Evolutionary conservation across 2,329 filamentous ascomycete species (phyloP).

Genomic region (Ophiostoma himal-ulmi): DNA sequence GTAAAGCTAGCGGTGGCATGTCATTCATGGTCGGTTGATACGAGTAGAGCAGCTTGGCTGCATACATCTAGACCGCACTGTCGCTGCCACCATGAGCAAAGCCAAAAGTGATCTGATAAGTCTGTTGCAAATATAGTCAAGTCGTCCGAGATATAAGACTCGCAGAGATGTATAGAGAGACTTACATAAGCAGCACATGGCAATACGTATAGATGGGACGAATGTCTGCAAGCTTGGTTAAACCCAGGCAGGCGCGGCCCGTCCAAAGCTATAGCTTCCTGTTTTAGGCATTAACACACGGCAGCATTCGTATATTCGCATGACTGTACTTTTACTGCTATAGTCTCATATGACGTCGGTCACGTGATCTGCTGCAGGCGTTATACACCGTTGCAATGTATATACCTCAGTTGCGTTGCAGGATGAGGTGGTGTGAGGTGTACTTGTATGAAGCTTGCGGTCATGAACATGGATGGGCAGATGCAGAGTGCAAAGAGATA

Average conservation of each 20-base stretch:
- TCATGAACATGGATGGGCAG: background rate
- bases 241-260: background rate
- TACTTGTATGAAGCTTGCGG: background rate
- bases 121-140: background rate
- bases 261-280: background rate
- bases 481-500: background rate
- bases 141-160: background rate
- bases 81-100: too few relatives aligned
- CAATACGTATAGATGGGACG: background rate
- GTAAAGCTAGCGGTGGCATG: background rate
- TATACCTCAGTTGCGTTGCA: constrained; percentile 6
- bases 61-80: too few relatives aligned
- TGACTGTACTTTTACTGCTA: background rate
- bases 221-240: background rate
- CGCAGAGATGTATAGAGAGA: too few relatives aligned
- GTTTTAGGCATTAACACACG: constrained; percentile 1
- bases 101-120: too few relatives aligned
- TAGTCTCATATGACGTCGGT: too few relatives aligned
- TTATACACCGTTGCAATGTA: background rate
- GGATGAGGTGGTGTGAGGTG: background rate
- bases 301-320: too few relatives aligned
- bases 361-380: background rate
- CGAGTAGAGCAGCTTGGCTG: too few relatives aligned
- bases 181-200: background rate
- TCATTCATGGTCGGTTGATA: too few relatives aligned